Evolutionary conservation across 2,329 filamentous ascomycete genomes (phyloP), one percentile per base, ranked within the genome.

Genomic region (Thermoascus crustaceus): DNA sequence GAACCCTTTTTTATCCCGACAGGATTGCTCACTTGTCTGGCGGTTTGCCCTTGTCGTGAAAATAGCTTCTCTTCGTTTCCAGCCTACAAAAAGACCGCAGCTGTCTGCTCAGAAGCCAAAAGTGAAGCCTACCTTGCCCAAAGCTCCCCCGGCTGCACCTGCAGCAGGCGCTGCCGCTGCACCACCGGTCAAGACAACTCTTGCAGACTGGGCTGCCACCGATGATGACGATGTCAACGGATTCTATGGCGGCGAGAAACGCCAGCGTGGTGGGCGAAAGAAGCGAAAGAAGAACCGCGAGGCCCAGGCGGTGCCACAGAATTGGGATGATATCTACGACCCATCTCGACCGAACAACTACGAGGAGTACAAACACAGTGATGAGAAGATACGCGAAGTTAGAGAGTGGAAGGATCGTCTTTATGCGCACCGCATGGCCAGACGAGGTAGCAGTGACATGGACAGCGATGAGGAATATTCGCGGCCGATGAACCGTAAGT

Each of bases 281-380:
- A 86, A 83, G 61, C 81, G 80, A 55, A 80, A 82, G 61, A 84
- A 84, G 69, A 81, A 80, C 58, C 74, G 76, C 50, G 73, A 77
- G 41, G 71, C 74, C 44, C 68, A 76, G 4, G 67, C 69, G 30
- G 60, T 72, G 19, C 60, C 63, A 4, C 64, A 72, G n/a, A 80
- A 94, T 54, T 95, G 87, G 87, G 83, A 94, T 56, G 86, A 93
- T 55, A 75, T 91, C 16, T 95, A 94, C 57, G 88, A 94, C 52
- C 85, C 86, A 1, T 70, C 81, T 7, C 69, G 83, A 24, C 87
- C 88, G 6, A 93, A 85, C 25, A 87, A 80, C 46, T 83, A 89
- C 32, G 82, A 88, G 37, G 83, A 89, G 52, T 95, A 91, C 55
- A 74, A 84, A 40, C 72, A 79, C 41, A 91, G 85, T 52, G 85